Base-by-base conservation (phyloP, 2,329 filamentous ascomycete species). In the Thelonectria rubi region DNA sequence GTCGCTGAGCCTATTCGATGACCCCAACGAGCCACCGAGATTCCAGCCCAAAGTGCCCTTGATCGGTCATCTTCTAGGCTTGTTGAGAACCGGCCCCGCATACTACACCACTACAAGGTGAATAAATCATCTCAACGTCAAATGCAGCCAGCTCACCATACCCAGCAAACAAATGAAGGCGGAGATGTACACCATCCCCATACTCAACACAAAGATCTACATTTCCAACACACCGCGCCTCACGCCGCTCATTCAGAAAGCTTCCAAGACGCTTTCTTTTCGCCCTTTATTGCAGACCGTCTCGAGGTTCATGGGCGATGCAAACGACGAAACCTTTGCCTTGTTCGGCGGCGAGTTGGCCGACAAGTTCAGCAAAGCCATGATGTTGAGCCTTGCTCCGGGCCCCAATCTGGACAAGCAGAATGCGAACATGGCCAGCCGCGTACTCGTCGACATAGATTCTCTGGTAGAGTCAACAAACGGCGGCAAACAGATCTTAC, bases 201-300 rank as follows among this genome's bases (percentile, higher is more conserved):
- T 73, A 24, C 62, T 74, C 53, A 68, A 65, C 49, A 64, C 69
- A 4, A 74, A 74, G 15, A 63, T 75, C 39, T 75, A 75, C 54
- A 62, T 74, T 11, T 57, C 65, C 48, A 68, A 70, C 18, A 68
- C 72, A 1, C 62, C 55, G 3, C 72, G 70, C 3, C 68, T 75
- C 1, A 65, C 68, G 1, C 68, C 72, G 2, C n/a, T 66, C 0
- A 68, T 75, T 30, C 71, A 73, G 51, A 69, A 60, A 15, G 48
- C 63, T 0, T 64, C 65, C 10, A 72, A 72, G 18, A 69, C 67
- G 0, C 48, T 75, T 0, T 70, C 70, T 4, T 75, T 75, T 55
- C 67, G 68, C 0, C 73, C 73, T 0, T 72, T 74, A 2, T 59
- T 74, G 34, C 71, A 73, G 4, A 65, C 66, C 5, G 60, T 55